phyloP scores from a whole-genome alignment of 177 flowering plant species.

The Tripterygium wilfordii region DNA sequence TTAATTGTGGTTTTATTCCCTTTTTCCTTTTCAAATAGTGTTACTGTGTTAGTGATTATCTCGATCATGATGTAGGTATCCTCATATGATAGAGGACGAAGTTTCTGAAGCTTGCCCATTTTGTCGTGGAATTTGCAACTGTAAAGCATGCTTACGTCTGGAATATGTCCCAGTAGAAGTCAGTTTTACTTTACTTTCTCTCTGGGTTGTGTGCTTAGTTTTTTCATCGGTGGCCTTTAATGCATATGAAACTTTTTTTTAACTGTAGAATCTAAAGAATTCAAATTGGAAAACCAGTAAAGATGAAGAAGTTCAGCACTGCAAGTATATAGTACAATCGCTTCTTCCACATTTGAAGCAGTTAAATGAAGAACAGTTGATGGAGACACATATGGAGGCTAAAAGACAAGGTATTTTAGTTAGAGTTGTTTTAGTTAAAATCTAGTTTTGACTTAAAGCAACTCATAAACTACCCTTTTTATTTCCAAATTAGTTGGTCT shows the following conservation, averaged over 20 bases:
- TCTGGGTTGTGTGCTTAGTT: not conserved
- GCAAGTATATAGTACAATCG: not conserved
- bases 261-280: not conserved
- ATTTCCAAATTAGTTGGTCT: not conserved
- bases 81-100: conserved; percentile 8
- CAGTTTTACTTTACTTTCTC: not conserved
- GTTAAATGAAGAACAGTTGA: conserved; percentile 3
- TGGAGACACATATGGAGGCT: conserved; percentile 6
- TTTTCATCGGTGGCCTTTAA: not conserved
- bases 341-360: conserved; percentile 8
- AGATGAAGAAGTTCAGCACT: not conserved
- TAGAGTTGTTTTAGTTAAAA: not conserved
- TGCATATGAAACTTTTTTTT: not conserved
- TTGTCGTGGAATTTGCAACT: conserved; percentile 35
- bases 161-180: not conserved
- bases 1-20: not conserved
- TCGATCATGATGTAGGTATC: not conserved
- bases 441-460: too few relatives aligned
- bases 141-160: conserved; percentile 32
- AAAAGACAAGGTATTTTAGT: conserved; percentile 1
- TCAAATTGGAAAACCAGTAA: not conserved
- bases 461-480: not conserved
- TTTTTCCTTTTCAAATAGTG: not conserved
- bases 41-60: not conserved
- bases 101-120: conserved; percentile 22